phyloP scores from a whole-genome alignment of 2,329 filamentous ascomycete genomes.

The Aspergillus thermomutatus region DNA sequence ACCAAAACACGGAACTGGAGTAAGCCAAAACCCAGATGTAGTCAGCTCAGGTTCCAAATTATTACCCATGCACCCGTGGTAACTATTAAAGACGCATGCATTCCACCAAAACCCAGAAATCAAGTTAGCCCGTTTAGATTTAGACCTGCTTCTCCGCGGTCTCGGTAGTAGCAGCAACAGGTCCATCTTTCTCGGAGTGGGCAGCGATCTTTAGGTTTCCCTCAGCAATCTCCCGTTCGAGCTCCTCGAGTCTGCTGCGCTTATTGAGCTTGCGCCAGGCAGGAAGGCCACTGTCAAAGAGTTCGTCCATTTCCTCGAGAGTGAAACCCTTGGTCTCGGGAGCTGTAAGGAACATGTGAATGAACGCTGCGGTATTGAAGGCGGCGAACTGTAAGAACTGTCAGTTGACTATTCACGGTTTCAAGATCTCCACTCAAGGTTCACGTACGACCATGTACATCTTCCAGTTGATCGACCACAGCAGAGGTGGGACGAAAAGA shows the following conservation, averaged over 20 bases:
- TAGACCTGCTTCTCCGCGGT: background rate
- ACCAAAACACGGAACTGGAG: background rate
- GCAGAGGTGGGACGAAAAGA: slow-evolving; percentile 15
- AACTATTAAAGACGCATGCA: background rate
- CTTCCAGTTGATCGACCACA: slow-evolving; percentile 21
- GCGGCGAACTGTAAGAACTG: slow-evolving; percentile 18
- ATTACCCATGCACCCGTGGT: background rate
- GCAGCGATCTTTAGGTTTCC: slow-evolving; percentile 14
- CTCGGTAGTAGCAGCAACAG: background rate
- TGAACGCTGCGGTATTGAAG: slow-evolving; percentile 15
- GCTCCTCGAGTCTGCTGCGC: slow-evolving; percentile 13
- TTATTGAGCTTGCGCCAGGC: slow-evolving; percentile 14
- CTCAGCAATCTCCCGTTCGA: slow-evolving; percentile 13
- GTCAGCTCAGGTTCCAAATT: background rate
- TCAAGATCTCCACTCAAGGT: background rate
- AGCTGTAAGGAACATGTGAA: slow-evolving; percentile 19
- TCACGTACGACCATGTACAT: slow-evolving; percentile 20
- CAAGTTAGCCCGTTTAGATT: background rate
- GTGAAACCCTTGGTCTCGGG: slow-evolving; percentile 18
- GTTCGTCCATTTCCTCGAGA: slow-evolving; percentile 23
- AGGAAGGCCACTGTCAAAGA: slow-evolving; percentile 27
- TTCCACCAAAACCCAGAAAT: background rate
- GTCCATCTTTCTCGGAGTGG: background rate
- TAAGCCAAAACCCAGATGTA: background rate
- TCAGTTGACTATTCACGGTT: background rate